Evolutionary conservation across 768 basidiomycete species (phyloP), one percentile per base, ranked within the genome.

Genomic region (Auriscalpium vulgare): DNA sequence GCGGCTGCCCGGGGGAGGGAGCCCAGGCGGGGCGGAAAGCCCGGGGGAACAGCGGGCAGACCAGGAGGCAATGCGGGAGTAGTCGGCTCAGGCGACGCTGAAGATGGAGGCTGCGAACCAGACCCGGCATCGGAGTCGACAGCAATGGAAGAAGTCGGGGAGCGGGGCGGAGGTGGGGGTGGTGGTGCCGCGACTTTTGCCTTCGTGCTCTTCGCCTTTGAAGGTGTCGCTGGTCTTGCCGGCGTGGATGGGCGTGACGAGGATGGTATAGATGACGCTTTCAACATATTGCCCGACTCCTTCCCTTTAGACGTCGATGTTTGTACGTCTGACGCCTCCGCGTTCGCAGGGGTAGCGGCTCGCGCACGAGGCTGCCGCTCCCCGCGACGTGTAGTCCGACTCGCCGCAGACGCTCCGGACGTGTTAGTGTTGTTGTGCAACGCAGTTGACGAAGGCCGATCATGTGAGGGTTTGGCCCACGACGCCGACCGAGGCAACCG

Each of bases 191-290:
- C 16, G 5, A 37, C 53, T 47, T 56, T 60, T 51, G 44, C 56
- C 44, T 54, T 60, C 36, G 19, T 29, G 14, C 19, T 4, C 44
- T 45, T 57, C 17, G 43, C 51, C n/a, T 47, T 54, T 37, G 51
- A 14, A 14, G 50, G 50, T 21, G 50, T 51, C 36, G 50, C 16
- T 14, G 50, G 50, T 29, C 50, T 62, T 35, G 69, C 57, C 23
- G 85, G 84, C 0, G 79, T 83, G 7, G 79, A 68, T 21, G 87
- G 79, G 34, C 86, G 79, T 17, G 85, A 84, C 0, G 78, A 72
- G 14, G 78, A 78, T 6, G 71, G 68, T 54, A 76, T 75, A 4
- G 81, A 76, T 34, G 78, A 67, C 1, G 79, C 65, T 58, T 79
- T 79, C 10, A 29, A 29, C 2, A 29, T 29, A 72, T 67, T 29